Percentiles rank a stretch among this genome's conserved stretches.
Evolutionary conservation across 495 filamentous ascomycete species (phyloP).

Genomic region (Tirmania nivea): DNA sequence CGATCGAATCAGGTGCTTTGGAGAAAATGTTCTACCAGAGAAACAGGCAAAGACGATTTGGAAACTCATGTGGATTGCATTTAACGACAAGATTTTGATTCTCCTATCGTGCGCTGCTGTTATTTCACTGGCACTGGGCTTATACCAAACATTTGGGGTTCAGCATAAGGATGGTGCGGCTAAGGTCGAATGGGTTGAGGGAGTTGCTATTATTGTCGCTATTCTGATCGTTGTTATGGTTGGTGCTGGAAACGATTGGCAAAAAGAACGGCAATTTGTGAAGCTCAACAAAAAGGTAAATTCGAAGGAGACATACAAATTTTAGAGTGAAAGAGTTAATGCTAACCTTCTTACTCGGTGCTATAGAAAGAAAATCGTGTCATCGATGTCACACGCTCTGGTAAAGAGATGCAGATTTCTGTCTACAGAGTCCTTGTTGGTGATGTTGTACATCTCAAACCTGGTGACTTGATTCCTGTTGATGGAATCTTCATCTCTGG

Average conservation of each 20-base stretch:
- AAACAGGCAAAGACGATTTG: constrained; percentile 51
- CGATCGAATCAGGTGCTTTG: constrained; percentile 41
- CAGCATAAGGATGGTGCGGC: constrained; percentile 23
- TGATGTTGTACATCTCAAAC: constrained; percentile 62
- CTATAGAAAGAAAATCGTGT: constrained; percentile 38
- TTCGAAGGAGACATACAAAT: no score
- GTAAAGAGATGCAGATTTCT: constrained; percentile 52
- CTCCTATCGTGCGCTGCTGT: constrained; percentile 56
- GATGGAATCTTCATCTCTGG: constrained; percentile 58
- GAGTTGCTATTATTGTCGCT: constrained; percentile 48
- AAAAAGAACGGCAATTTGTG: constrained; percentile 50
- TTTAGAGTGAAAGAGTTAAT: background rate
- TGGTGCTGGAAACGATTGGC: constrained; percentile 48
- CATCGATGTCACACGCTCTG: constrained; percentile 57
- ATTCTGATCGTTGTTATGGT: constrained; percentile 47
- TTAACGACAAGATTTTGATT: constrained; percentile 65
- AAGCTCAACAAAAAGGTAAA: constrained; percentile 40
- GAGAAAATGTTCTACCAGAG: constrained; percentile 46
- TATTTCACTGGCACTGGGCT: constrained; percentile 63
- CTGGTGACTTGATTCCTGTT: constrained; percentile 71
- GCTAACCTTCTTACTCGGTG: background rate
- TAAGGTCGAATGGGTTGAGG: constrained; percentile 54
- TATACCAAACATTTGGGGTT: constrained; percentile 33
- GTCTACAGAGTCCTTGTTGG: constrained; percentile 65
- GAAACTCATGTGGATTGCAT: constrained; percentile 58